Base-by-base conservation (phyloP, 2,329 filamentous ascomycete genomes). In the Zymoseptoria tritici region DNA sequence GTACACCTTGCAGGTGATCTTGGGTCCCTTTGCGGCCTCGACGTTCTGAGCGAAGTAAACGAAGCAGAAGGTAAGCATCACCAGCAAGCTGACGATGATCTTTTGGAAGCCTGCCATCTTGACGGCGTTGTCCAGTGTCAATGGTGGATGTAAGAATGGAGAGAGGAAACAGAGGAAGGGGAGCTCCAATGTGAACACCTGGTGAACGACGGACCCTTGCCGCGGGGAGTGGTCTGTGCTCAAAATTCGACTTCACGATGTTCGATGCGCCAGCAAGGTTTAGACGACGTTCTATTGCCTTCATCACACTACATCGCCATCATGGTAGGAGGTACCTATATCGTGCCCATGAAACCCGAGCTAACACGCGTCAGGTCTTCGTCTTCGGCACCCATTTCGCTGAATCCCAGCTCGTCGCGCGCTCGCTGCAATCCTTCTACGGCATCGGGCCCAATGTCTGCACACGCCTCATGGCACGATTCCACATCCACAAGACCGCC, bases 301-400 rank as follows among this genome's bases (percentile, higher is more conserved):
- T 13, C 51, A 51, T 57, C 49, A 21, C 5, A 8, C 13, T 9
- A 19, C 36, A 26, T 49, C 54, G 54, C 26, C 57, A 60, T 36
- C 31, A 66, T 66, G 63, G 63, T 64, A 60, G 5, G 29, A 42
- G 19, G 6, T 0, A 52, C 20, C 21, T 4, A 46, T 3, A 46
- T n/a, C 13, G 13, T n/a, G 1, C 2, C 16, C 46, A 19, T 9
- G 9, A 7, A 20, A 16, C 16, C 16, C 13, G 5, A 6, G 36
- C 36, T 64, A 19, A 64, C 21, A 2, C 16, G 5, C 11, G 5
- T 4, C 2, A 69, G 68, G 66, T 70, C 54, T 90, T 94, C 80
- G 87, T 97, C 71, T 82, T 93, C 72, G 90, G 90, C 70, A 81
- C 90, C 79, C 92, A 89, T 79, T 97, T 97, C 80, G 79, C 84